Conservation (phyloP, 371 early-diverging fungal species). For the Rhizomucor pusillus region DNA sequence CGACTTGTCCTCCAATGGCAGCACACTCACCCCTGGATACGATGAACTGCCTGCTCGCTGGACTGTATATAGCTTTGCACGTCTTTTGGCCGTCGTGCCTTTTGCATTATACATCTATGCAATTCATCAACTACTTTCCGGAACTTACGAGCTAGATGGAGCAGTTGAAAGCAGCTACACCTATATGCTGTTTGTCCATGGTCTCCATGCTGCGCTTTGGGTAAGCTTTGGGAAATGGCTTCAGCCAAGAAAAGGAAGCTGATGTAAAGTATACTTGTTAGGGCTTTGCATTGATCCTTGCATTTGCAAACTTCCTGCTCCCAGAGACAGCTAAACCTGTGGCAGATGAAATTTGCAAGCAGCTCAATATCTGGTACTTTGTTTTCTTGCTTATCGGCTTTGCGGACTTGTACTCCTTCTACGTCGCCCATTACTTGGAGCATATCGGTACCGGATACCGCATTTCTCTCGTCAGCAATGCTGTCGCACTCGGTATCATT, state of each 20-base stretch:
- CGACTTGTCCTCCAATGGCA: slow-evolving; percentile 8
- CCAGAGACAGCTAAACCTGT: slow-evolving; percentile 12
- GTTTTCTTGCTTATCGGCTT: slow-evolving; percentile 19
- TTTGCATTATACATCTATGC: slow-evolving; percentile 6
- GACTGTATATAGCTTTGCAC: slow-evolving; percentile 9
- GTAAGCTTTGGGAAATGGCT: slow-evolving; percentile 10
- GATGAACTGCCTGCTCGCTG: slow-evolving; percentile 13
- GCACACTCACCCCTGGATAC: slow-evolving; percentile 15
- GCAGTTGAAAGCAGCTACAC: slow-evolving; percentile 15
- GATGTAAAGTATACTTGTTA: slow-evolving; percentile 3
- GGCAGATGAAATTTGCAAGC: slow-evolving; percentile 23
- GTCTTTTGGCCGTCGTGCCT: slow-evolving; percentile 9
- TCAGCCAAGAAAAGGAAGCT: neutral
- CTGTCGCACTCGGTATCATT: slow-evolving; percentile 15
- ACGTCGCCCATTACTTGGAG: slow-evolving; percentile 19
- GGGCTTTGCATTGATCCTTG: slow-evolving; percentile 23
- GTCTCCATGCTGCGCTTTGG: slow-evolving; percentile 16
- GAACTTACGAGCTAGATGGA: slow-evolving; percentile 11
- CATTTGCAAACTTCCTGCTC: slow-evolving; percentile 16
- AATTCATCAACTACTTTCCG: slow-evolving; percentile 1
- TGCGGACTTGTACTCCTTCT: slow-evolving; percentile 33
- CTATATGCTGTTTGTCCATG: slow-evolving; percentile 3
- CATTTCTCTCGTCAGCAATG: slow-evolving; percentile 14
- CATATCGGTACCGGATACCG: slow-evolving; percentile 20
- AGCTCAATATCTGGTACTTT: slow-evolving; percentile 29